Percentiles rank a stretch among this genome's conserved stretches.
Conservation (phyloP, 1,139 yeast species). For the Magnusiomyces suaveolens region DNA sequence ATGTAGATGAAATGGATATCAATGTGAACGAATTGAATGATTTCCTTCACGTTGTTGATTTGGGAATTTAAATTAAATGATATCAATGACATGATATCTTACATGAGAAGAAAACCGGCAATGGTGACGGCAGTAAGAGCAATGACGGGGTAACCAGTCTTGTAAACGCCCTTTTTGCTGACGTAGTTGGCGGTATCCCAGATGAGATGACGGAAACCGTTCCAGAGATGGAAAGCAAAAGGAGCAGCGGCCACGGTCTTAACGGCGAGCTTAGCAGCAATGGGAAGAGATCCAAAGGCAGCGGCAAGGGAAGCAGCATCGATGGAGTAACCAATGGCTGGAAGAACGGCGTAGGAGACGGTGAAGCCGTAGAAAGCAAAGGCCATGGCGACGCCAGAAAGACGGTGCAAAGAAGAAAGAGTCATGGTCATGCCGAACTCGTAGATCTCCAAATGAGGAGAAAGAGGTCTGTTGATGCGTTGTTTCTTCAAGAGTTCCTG, state of each 20-base stretch:
- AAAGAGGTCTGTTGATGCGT: slow-evolving; percentile 77
- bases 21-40: no score
- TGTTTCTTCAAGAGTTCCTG: slow-evolving; percentile 66
- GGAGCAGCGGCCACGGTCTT: slow-evolving; percentile 73
- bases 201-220: slow-evolving; percentile 84
- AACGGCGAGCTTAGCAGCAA: slow-evolving; percentile 47
- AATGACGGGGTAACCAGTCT: slow-evolving; percentile 79
- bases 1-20: no score
- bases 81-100: no score
- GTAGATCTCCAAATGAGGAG: slow-evolving; percentile 86
- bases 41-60: no score
- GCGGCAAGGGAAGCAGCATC: slow-evolving; percentile 53
- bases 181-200: slow-evolving; percentile 86
- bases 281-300: slow-evolving; percentile 44
- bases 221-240: slow-evolving; percentile 73
- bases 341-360: slow-evolving; percentile 61
- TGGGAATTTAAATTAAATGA: no score
- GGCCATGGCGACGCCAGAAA: slow-evolving; percentile 79
- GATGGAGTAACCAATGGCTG: slow-evolving; percentile 49
- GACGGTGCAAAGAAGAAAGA: slow-evolving; percentile 74
- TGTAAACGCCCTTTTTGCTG: slow-evolving; percentile 76
- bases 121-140: slow-evolving; percentile 64
- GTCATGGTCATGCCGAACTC: slow-evolving; percentile 81
- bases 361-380: slow-evolving; percentile 65
- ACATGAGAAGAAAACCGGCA: slow-evolving; percentile 34